phyloP scores from a whole-genome alignment of 371 early-diverging fungal genomes.

The Circinella minor region DNA sequence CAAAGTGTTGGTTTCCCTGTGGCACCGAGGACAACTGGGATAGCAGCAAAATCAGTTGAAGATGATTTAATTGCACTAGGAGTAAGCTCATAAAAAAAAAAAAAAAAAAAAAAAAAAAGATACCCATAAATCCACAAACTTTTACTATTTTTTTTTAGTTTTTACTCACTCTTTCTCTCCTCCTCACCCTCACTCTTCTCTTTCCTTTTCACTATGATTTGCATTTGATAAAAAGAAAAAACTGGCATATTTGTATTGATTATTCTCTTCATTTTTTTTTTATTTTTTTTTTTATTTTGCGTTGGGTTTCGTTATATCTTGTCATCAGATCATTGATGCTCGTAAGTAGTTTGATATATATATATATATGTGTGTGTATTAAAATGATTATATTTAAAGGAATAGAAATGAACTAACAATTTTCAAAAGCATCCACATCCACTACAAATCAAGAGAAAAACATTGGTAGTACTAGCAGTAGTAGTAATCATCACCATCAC shows the following conservation, averaged over 20 bases:
- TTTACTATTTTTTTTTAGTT: neutral
- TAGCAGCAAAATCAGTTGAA: conserved; percentile 33
- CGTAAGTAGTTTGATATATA: conserved; percentile 9
- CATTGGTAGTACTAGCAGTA: neutral
- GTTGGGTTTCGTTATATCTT: neutral
- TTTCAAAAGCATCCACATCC: neutral
- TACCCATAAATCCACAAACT: neutral
- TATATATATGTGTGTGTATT: too few relatives aligned
- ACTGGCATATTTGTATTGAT: neutral
- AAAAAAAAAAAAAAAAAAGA: neutral
- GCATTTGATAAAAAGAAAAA: neutral
- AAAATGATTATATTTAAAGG: too few relatives aligned
- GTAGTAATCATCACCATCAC: neutral
- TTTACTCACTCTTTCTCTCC: neutral
- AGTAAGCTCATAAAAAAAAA: conserved; percentile 29
- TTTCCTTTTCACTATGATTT: neutral
- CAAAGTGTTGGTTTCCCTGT: conserved; percentile 41
- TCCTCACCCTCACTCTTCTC: neutral
- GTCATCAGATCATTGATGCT: conserved; percentile 1
- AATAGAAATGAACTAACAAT: neutral
- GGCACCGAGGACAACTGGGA: conserved; percentile 29
- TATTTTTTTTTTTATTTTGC: neutral
- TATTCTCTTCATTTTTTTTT: neutral
- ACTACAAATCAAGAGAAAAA: conserved; percentile 10
- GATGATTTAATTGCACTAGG: conserved; percentile 49